Percentiles rank a stretch among this genome's conserved stretches.
Conservation (phyloP, 139 green algal species). For the Zygnema cylindricum region DNA sequence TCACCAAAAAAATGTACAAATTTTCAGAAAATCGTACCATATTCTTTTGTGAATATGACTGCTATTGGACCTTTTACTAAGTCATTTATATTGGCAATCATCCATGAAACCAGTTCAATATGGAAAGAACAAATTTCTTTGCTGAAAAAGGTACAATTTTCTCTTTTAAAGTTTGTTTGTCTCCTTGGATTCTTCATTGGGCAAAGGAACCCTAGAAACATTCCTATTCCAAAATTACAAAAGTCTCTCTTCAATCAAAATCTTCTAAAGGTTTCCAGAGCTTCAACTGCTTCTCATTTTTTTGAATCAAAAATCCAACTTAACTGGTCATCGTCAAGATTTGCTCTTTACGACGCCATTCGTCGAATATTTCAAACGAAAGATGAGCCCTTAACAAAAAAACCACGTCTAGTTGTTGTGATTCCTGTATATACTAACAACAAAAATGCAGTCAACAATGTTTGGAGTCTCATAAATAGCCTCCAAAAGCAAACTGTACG, state of each 20-base stretch:
- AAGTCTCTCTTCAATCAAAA: constrained; percentile 41
- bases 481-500: not conserved
- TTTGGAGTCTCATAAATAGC: not conserved
- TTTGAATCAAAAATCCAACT: not conserved
- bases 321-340: not conserved
- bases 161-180: not conserved
- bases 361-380: not conserved
- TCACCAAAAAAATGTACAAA: not conserved
- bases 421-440: not conserved
- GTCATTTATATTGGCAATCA: not conserved
- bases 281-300: not conserved
- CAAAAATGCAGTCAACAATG: not conserved
- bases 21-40: not conserved
- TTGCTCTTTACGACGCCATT: no score
- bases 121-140: not conserved
- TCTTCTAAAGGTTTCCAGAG: not conserved
- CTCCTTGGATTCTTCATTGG: not conserved
- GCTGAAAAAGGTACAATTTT: not conserved
- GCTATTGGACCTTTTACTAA: not conserved
- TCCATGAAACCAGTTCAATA: not conserved
- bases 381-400: not conserved
- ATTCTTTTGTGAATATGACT: not conserved
- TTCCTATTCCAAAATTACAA: not conserved
- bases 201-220: not conserved
- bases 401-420: not conserved